phyloP scores from a whole-genome alignment of 1,139 yeast species.

The Pichia sp. region DNA sequence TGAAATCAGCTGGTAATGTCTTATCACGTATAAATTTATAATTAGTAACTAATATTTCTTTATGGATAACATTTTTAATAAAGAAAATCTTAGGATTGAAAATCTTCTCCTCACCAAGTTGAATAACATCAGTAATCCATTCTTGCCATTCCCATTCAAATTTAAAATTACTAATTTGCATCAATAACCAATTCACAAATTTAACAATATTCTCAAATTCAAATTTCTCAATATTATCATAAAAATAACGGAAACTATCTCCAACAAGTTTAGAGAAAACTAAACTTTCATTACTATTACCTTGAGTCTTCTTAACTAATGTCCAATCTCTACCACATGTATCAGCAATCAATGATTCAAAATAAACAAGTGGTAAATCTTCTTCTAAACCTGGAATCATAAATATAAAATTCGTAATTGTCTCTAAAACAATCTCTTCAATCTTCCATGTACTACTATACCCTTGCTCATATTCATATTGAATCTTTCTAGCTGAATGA shows the following conservation, averaged over 20 bases:
- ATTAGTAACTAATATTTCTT: conserved; percentile 72
- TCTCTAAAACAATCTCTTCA: conserved; percentile 85
- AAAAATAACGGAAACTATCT: conserved; percentile 81
- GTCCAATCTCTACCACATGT: conserved; percentile 57
- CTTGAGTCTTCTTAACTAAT: conserved; percentile 15
- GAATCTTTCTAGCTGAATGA: conserved; percentile 29
- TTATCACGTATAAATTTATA: conserved; percentile 57
- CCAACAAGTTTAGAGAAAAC: conserved; percentile 90
- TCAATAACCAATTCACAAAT: conserved; percentile 86
- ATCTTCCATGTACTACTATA: conserved; percentile 73
- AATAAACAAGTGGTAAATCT: conserved; percentile 61
- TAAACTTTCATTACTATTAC: conserved; percentile 47
- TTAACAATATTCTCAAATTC: conserved; percentile 73
- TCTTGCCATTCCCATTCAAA: conserved; percentile 99
- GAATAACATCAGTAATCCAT: conserved; percentile 60
- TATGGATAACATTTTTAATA: conserved; percentile 70
- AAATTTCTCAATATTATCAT: conserved; percentile 54
- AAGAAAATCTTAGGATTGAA: conserved; percentile 73
- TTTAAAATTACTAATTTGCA: conserved; percentile 87
- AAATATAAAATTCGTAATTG: conserved; percentile 70
- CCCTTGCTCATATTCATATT: conserved; percentile 31
- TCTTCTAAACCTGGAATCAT: conserved; percentile 55
- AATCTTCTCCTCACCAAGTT: conserved; percentile 31
- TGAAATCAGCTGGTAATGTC: conserved; percentile 71
- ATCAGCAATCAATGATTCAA: conserved; percentile 79